Conservation (phyloP, 2,329 filamentous ascomycete species). For the Neofusicoccum kwambonambiense region DNA sequence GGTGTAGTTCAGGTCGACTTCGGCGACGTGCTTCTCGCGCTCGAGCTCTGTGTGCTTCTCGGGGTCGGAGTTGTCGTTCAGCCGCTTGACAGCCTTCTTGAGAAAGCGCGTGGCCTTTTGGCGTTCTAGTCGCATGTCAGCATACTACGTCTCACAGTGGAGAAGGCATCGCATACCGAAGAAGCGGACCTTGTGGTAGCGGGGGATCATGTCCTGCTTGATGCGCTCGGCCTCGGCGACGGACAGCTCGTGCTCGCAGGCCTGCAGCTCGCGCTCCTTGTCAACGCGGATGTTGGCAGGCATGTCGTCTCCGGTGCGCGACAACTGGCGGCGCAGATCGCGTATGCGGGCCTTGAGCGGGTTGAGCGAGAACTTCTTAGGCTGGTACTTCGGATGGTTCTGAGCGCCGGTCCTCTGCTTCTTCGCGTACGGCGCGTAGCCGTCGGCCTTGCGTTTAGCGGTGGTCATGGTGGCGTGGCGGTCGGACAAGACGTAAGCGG, state of each 20-base stretch:
- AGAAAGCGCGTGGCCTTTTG: constrained; percentile 68
- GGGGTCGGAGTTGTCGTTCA: constrained; percentile 51
- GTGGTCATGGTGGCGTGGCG: neutral
- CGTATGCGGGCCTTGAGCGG: constrained; percentile 71
- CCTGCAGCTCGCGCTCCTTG: constrained; percentile 68
- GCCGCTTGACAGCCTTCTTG: constrained; percentile 62
- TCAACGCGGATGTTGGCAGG: constrained; percentile 68
- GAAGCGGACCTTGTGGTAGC: constrained; percentile 82
- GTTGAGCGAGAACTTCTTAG: constrained; percentile 43
- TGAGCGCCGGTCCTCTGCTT: constrained; percentile 25
- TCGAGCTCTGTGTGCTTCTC: constrained; percentile 55
- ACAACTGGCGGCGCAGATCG: constrained; percentile 65
- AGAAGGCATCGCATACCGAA: constrained; percentile 60
- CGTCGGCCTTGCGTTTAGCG: constrained; percentile 10
- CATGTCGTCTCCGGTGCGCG: constrained; percentile 57
- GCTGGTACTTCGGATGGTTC: constrained; percentile 25
- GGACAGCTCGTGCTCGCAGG: constrained; percentile 63
- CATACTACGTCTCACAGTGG: constrained; percentile 18
- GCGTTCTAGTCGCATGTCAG: constrained; percentile 52
- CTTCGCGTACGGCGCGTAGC: constrained; percentile 8
- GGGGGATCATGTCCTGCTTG: constrained; percentile 68
- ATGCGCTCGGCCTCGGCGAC: constrained; percentile 60
- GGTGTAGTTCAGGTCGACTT: constrained; percentile 75
- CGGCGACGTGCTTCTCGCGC: constrained; percentile 62
- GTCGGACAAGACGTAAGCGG: neutral